Conservation (phyloP, 495 filamentous ascomycete species). For the Tuber borchii region DNA sequence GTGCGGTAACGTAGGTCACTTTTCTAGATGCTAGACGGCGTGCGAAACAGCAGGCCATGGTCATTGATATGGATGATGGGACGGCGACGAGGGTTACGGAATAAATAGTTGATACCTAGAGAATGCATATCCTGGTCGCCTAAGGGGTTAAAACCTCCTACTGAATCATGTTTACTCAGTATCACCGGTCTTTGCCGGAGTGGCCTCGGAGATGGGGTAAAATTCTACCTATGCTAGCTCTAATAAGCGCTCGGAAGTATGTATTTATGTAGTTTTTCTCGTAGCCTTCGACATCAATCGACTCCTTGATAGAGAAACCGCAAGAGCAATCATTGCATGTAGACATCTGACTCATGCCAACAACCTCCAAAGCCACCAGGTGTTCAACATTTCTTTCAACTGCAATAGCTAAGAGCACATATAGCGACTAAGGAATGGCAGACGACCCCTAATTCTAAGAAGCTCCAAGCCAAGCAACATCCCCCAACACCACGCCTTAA, state of each 20-base stretch:
- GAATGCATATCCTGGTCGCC: background rate
- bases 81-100: conserved; percentile 28
- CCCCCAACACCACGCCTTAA: background rate
- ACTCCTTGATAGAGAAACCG: background rate
- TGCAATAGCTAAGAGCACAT: background rate
- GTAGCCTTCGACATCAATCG: background rate
- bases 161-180: background rate
- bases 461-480: background rate
- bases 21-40: conserved; percentile 38
- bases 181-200: background rate
- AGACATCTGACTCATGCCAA: background rate
- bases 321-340: background rate
- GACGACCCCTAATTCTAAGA: too few relatives aligned
- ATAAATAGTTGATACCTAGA: conserved; percentile 8
- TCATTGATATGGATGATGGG: conserved; percentile 13
- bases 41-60: conserved; percentile 26
- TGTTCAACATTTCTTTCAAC: background rate
- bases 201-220: background rate
- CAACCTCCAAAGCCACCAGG: background rate
- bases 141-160: background rate
- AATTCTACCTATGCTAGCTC: background rate
- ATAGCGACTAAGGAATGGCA: background rate
- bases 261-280: background rate
- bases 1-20: conserved; percentile 13
- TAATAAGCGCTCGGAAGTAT: background rate